These are phyloP conservation scores for Picea glauca DNA, from an alignment of 75 land plant species.

Conservation along the genomic window DNA sequence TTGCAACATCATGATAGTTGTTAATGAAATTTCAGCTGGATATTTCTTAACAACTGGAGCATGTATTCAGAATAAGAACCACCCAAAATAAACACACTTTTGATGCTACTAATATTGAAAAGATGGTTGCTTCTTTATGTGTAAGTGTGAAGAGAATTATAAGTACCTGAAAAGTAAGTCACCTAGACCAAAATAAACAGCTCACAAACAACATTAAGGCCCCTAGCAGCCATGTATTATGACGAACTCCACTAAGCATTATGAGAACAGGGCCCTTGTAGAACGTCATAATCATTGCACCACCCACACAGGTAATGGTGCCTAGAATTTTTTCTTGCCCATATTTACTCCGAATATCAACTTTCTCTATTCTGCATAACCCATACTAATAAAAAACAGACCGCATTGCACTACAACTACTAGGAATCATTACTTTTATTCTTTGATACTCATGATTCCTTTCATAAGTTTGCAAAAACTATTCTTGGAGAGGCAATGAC, in stretches of 20 bases:
- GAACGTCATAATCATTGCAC: constrained; percentile 4
- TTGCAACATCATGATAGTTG: constrained; percentile 3
- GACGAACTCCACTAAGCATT: neutral
- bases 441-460: too few species aligned
- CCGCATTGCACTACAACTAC: neutral
- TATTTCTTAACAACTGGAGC: constrained; percentile 2
- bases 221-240: neutral
- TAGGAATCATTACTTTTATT: too few species aligned
- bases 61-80: neutral
- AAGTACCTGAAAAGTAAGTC: constrained; percentile 8
- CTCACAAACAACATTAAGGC: neutral
- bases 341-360: neutral
- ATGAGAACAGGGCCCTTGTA: neutral
- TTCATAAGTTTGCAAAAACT: too few species aligned
- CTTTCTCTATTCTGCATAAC: neutral
- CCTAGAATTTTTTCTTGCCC: neutral
- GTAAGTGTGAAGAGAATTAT: neutral
- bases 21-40: constrained; percentile 12
- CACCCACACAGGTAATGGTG: neutral
- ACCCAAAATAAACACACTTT: neutral
- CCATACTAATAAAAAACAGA: neutral
- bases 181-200: neutral
- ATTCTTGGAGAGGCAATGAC: too few species aligned
- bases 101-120: neutral
- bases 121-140: neutral